Conservation (phyloP, 2,329 filamentous ascomycete species). For the Microsporum ferrugineum region DNA sequence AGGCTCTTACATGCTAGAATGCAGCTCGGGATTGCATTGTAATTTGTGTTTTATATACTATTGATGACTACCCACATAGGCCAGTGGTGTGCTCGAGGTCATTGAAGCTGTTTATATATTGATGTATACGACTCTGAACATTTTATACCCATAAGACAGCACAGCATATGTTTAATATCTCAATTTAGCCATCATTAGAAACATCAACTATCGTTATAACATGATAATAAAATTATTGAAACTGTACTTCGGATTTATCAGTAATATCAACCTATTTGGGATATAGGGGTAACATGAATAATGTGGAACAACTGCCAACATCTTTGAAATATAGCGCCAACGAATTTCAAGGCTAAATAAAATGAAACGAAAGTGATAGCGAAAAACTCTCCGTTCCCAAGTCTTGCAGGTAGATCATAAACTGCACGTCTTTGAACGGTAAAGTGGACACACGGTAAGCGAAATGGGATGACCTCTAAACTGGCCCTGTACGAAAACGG, state of each 20-base stretch:
- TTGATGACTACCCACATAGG: not conserved
- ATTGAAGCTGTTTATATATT: not conserved
- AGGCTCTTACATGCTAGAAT: not conserved
- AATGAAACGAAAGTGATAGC: not conserved
- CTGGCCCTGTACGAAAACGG: too few species aligned
- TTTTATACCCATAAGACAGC: not conserved
- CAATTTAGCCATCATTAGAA: too few species aligned
- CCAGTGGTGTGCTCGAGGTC: too few species aligned
- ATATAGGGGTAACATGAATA: not conserved
- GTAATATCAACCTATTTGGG: not conserved
- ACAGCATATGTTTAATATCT: too few species aligned
- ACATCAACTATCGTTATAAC: not conserved
- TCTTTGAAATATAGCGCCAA: not conserved
- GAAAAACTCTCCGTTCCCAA: not conserved
- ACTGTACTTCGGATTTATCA: not conserved
- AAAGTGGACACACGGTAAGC: not conserved
- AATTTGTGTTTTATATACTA: not conserved
- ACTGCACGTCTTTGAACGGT: not conserved
- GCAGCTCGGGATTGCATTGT: not conserved
- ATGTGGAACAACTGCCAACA: not conserved
- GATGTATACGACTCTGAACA: not conserved
- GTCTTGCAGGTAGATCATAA: not conserved
- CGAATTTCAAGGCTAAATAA: not conserved
- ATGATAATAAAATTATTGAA: not conserved
- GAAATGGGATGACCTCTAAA: not conserved